Evolutionary conservation across 176 grass and related monocot species (phyloP).

Genomic region (Avena eriantha): DNA sequence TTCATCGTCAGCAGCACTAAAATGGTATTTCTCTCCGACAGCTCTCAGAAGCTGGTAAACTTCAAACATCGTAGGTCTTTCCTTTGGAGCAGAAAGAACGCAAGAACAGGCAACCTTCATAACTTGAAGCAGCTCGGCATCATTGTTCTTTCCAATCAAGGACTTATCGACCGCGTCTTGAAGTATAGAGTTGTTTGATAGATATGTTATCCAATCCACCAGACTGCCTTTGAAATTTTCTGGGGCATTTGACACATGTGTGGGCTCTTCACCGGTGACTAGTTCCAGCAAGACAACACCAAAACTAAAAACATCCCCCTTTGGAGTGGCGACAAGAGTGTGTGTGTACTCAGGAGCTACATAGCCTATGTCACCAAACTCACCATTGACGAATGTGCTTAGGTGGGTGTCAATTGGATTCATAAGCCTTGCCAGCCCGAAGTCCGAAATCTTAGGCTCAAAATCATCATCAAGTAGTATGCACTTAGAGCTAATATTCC

Average conservation of each 20-base stretch:
- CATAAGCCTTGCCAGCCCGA: constrained; percentile 96
- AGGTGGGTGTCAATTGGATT: constrained; percentile 95
- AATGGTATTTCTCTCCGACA: constrained; percentile 87
- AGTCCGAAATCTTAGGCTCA: constrained; percentile 92
- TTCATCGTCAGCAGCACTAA: constrained; percentile 70
- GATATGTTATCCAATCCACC: constrained; percentile 95
- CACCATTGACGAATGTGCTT: constrained; percentile 87
- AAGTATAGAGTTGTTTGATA: constrained; percentile 89
- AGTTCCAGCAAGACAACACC: constrained; percentile 94
- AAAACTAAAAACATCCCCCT: constrained; percentile 87
- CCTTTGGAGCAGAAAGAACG: constrained; percentile 73
- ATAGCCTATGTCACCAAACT: constrained; percentile 95
- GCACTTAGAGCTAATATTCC: constrained; percentile 96
- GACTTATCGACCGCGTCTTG: constrained; percentile 85
- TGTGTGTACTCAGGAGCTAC: constrained; percentile 85
- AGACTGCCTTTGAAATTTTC: constrained; percentile 91
- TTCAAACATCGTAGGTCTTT: constrained; percentile 91
- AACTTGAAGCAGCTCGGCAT: constrained; percentile 86
- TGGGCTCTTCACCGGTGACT: constrained; percentile 73
- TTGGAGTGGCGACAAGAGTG: constrained; percentile 91
- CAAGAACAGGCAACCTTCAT: constrained; percentile 87
- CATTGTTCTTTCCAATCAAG: constrained; percentile 80
- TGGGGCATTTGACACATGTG: constrained; percentile 72
- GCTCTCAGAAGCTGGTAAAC: constrained; percentile 89
- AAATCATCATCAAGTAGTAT: constrained; percentile 86